A percentile compares a stretch with the other conserved stretches of the same genome.
phyloP scores from a whole-genome alignment of 805 yeast species.

The Candida maltosa region DNA sequence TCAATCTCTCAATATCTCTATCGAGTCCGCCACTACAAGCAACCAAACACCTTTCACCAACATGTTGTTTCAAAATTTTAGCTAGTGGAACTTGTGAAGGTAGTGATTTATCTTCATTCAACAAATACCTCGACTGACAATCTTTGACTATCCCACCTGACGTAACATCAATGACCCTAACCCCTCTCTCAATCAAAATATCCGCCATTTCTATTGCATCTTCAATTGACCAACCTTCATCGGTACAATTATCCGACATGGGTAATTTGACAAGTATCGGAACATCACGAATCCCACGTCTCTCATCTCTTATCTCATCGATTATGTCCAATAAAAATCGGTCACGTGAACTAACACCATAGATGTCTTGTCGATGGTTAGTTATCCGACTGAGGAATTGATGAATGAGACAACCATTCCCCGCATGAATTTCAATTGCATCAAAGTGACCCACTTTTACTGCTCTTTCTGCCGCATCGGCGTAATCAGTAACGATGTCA shows the following conservation, averaged over 20 bases:
- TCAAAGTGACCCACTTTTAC: conserved; percentile 51
- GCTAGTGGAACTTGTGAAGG: conserved; percentile 40
- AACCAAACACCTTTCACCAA: conserved; percentile 39
- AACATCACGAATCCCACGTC: conserved; percentile 27
- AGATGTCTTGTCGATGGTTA: conserved; percentile 56
- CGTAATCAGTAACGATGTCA: conserved; percentile 36
- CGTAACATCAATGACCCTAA: conserved; percentile 52
- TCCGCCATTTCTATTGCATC: conserved; percentile 41
- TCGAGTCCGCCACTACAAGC: conserved; percentile 46
- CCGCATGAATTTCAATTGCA: conserved; percentile 62
- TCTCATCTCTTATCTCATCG: conserved; percentile 34
- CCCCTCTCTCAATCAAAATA: conserved; percentile 38
- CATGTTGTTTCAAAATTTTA: conserved; percentile 35
- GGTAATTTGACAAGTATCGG: conserved; percentile 49
- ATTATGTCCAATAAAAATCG: conserved; percentile 46
- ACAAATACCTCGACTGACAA: conserved; percentile 18
- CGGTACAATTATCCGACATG: conserved; percentile 39
- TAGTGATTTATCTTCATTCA: conserved; percentile 7
- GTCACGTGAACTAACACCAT: conserved; percentile 63
- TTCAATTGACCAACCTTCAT: conserved; percentile 39
- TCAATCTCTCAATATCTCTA: conserved; percentile 29
- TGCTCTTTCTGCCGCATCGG: conserved; percentile 46
- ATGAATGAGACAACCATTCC: conserved; percentile 56
- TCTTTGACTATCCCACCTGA: conserved; percentile 45
- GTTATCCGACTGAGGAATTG: conserved; percentile 29